phyloP scores from a whole-genome alignment of 139 green algal genomes.

The Desmodesmus armatus region DNA sequence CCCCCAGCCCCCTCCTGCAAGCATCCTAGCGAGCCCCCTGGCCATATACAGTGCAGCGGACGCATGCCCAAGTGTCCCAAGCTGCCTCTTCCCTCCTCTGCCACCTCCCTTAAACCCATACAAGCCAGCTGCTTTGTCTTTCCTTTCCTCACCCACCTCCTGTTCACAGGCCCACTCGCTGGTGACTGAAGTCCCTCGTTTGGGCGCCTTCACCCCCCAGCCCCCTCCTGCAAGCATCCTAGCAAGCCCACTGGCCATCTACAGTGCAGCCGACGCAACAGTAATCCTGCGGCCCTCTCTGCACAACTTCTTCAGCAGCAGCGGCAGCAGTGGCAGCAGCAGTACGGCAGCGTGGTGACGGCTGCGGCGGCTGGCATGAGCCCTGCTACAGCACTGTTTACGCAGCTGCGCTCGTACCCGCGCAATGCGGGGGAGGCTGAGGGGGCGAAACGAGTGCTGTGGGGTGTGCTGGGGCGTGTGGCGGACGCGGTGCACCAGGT shows the following conservation, averaged over 20 bases:
- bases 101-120: too few relatives aligned
- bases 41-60: too few relatives aligned
- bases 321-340: neutral
- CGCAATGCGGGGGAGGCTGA: conserved; percentile 26
- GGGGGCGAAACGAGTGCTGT: conserved; percentile 22
- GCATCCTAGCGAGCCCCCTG: too few relatives aligned
- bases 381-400: conserved; percentile 54
- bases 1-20: too few relatives aligned
- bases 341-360: neutral
- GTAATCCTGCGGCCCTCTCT: neutral
- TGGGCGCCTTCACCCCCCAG: too few relatives aligned
- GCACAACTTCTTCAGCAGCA: neutral
- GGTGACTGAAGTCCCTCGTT: too few relatives aligned
- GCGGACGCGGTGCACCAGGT: conserved; percentile 48
- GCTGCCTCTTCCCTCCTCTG: too few relatives aligned
- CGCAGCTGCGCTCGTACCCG: conserved; percentile 54
- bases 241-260: neutral
- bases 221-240: too few relatives aligned
- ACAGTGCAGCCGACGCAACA: neutral
- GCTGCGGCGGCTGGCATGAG: conserved; percentile 24
- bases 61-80: too few relatives aligned
- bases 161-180: too few relatives aligned
- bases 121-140: too few relatives aligned
- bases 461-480: conserved; percentile 39
- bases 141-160: too few relatives aligned